Conservation (phyloP, 305 asterid genomes). For the Andrographis paniculata region DNA sequence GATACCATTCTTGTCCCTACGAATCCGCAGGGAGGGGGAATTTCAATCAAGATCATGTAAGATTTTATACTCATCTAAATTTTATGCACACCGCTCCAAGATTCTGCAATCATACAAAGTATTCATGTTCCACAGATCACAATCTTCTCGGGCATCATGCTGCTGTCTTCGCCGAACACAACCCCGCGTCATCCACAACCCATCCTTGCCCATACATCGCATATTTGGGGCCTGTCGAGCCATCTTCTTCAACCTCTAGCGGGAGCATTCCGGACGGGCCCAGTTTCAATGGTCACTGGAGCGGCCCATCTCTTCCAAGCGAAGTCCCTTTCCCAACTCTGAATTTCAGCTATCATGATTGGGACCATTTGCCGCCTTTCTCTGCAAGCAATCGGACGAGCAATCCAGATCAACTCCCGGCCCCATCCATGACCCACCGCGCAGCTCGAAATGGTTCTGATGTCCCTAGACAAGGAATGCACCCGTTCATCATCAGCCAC, state of each 20-base stretch:
- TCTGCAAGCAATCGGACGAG: conserved; percentile 34
- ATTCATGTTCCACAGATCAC: conserved; percentile 38
- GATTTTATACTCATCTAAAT: conserved; percentile 22
- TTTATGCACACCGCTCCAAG: conserved; percentile 15
- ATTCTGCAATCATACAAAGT: conserved; percentile 20
- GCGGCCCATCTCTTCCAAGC: conserved; percentile 44
- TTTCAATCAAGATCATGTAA: conserved; percentile 56
- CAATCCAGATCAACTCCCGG: conserved; percentile 40
- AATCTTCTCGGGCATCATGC: conserved; percentile 52
- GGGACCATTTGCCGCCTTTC: conserved; percentile 60
- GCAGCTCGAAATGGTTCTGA: conserved; percentile 53
- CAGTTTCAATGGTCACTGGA: conserved; percentile 55
- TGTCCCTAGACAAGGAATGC: conserved; percentile 55
- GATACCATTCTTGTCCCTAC: too few species aligned
- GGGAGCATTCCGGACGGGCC: conserved; percentile 46
- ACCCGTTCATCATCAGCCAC: conserved; percentile 53
- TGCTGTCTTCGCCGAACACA: conserved; percentile 45
- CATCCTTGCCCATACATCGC: conserved; percentile 76
- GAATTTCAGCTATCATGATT: conserved; percentile 53
- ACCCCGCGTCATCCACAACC: conserved; percentile 47
- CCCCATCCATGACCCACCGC: conserved; percentile 45
- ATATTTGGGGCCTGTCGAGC: conserved; percentile 61
- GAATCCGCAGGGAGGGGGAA: conserved; percentile 80
- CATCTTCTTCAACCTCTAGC: conserved; percentile 44
- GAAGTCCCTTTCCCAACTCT: conserved; percentile 55